Base-by-base conservation (phyloP, 2,329 filamentous ascomycete species). In the Zasmidium angulare region DNA sequence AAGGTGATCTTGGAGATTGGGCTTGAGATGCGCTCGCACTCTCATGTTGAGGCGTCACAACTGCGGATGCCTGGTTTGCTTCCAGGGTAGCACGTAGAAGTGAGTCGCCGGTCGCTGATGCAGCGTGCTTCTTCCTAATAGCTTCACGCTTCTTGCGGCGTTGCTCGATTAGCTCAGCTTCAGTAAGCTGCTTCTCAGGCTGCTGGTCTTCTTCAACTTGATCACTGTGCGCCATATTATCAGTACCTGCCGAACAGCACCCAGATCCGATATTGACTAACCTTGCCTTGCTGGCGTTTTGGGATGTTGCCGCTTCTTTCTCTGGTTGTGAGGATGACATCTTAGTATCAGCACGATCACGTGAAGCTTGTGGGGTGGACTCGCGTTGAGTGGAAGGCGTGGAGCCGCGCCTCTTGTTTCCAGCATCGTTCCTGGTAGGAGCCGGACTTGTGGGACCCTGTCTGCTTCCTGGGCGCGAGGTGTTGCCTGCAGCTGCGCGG, bases 121-220 rank as follows among this genome's bases (percentile, higher is more conserved):
- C 66, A 76, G 79, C 75, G 69, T 91, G 89, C 78, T 92, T 96
- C 73, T 90, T 89, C 72, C 91, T 85, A 64, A 96, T 89, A 64
- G 91, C 90, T 77, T 95, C 90, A 65, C 93, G 88, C 59, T 89
- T 86, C 72, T 89, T 91, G 24, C 92, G 89, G 56, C 93, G 89
- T 69, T 91, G 88, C 74, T 96, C 90, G 69, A 96, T 89, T 70
- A 93, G 83, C 66, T 89, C 87, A 63, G 89, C 89, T 78, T 96
- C 90, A 73, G 96, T 89, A 17, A 72, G 58, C 66, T 91, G 73
- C n/a, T 84, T 81, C 67, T 66, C 60, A 22, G 68, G 57, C 31
- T 71, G 60, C 46, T n/a, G n/a, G n/a, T 57, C 26, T 40, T 65
- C 58, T 19, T 86, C 81, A 57, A 82, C 78, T 64, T 84, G 82